These are phyloP conservation scores for Colletotrichum sp. DNA, from an alignment of 2,329 filamentous ascomycete genomes.

Conservation along the genomic window DNA sequence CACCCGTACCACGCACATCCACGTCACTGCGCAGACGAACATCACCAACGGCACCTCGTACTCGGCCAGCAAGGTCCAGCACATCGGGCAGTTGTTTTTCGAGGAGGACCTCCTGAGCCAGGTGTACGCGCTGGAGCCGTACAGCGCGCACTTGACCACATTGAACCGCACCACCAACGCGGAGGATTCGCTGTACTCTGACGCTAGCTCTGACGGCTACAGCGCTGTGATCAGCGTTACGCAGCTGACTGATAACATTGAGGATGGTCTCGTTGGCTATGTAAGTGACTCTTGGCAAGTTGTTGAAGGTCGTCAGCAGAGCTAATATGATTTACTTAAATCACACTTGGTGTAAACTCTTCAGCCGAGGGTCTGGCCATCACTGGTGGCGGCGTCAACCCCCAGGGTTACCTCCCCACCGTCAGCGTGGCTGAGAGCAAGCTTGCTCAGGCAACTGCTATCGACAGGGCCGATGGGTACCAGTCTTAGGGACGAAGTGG, in stretches of 20 bases:
- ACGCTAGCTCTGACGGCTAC: conserved; percentile 42
- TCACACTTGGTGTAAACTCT: conserved; percentile 44
- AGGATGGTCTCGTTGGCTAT: conserved; percentile 51
- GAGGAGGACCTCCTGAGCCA: not conserved
- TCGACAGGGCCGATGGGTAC: not conserved
- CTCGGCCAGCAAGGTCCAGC: not conserved
- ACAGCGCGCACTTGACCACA: not conserved
- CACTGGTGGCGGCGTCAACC: not conserved
- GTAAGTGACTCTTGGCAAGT: not conserved
- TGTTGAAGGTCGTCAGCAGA: not conserved
- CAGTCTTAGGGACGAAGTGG: not conserved
- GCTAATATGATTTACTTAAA: conserved; percentile 11
- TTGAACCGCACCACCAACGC: conserved; percentile 2
- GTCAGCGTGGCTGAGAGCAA: not conserved
- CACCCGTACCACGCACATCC: conserved; percentile 52
- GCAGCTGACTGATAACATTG: conserved; percentile 50
- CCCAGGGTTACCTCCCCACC: not conserved
- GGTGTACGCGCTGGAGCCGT: not conserved
- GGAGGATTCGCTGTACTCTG: conserved; percentile 43
- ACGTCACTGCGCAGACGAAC: conserved; percentile 38
- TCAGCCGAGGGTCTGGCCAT: not conserved
- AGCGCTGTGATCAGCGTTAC: conserved; percentile 59
- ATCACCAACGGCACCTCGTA: conserved; percentile 31
- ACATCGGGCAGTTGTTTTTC: not conserved
- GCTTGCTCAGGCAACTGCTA: not conserved